Base-by-base conservation (phyloP, 495 filamentous ascomycete genomes). In the Xylaria cubensis region DNA sequence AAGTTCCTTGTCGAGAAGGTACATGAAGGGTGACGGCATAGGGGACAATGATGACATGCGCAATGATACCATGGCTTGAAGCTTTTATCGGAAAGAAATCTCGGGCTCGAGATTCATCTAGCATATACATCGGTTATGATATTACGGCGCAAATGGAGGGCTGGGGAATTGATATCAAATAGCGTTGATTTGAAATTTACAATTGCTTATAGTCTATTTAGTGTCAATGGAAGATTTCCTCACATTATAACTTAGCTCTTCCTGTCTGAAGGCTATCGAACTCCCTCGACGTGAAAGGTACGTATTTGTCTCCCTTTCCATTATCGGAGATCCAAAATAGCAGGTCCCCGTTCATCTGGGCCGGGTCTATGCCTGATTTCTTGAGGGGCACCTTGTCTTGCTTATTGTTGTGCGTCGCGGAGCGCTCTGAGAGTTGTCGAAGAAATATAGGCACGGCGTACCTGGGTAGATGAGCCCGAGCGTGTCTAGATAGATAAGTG, bases 361-460 rank as follows among this genome's bases (percentile, higher is more conserved):
- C 82, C 17, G 89, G 90, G 76, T 93, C 89, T 9, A 93, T 87
- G 0, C 92, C 92, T 74, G 94, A 91, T 50, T 89, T 87, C 71
- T 92, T 85, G 36, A 94, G 83, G 1, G 89, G 89, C 7, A 90
- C 88, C 80, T 94, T 96, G 77, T 93, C 91, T 82, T 94, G 92
- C 82, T 96, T 96, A 77, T 94, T 90, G 79, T 94, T 95, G 77
- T 96, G 92, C 70, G 90, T 94, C 26, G 90, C 87, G 42, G 85
- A 86, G 48, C 88, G 83, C 59, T 83, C 85, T 53, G 83, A 76
- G 5, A 92, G 87, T 29, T 94, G 76, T 0, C 93, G 83, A 34
- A 95, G 73, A 78, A 96, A 95, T 4, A 94, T 76, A 4, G 93
- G 93, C 0, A 95, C 92, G 0, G 93, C 92, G 81, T 94, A 95